phyloP scores from a whole-genome alignment of 2,329 filamentous ascomycete genomes.

The Phialophora chinensis region DNA sequence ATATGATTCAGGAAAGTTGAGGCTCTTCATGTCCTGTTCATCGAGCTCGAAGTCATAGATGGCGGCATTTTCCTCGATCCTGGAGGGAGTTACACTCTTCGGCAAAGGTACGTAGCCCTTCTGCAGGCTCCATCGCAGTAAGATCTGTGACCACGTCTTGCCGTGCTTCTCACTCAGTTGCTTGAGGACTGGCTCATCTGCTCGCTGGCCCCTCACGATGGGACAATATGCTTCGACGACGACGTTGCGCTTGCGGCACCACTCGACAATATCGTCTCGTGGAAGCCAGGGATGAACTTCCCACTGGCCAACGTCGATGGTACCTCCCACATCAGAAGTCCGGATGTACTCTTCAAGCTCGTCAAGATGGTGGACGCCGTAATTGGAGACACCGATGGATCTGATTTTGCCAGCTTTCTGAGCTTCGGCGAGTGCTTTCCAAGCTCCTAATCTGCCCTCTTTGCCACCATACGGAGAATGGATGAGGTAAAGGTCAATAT shows the following conservation, averaged over 20 bases:
- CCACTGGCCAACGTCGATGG: slow-evolving; percentile 83
- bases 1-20: slow-evolving; percentile 61
- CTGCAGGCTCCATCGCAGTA: slow-evolving; percentile 67
- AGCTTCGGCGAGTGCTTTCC: slow-evolving; percentile 61
- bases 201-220: slow-evolving; percentile 53
- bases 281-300: slow-evolving; percentile 90
- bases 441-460: slow-evolving; percentile 56
- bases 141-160: slow-evolving; percentile 64
- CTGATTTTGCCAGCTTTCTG: slow-evolving; percentile 59
- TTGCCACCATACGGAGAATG: slow-evolving; percentile 61
- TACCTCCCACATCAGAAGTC: slow-evolving; percentile 68
- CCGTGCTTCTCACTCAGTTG: slow-evolving; percentile 61
- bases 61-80: slow-evolving; percentile 66
- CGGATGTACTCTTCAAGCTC: slow-evolving; percentile 62
- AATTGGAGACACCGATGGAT: slow-evolving; percentile 62
- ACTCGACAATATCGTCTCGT: slow-evolving; percentile 77
- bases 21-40: slow-evolving; percentile 62
- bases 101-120: slow-evolving; percentile 68
- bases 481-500: slow-evolving; percentile 53
- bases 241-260: slow-evolving; percentile 70
- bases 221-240: slow-evolving; percentile 64
- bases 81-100: slow-evolving; percentile 64
- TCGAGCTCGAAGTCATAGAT: slow-evolving; percentile 67
- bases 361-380: slow-evolving; percentile 61
- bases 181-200: slow-evolving; percentile 60